Conservation (phyloP, 192 early-diverging fungal species). For the Dimargaris cristalligena region DNA sequence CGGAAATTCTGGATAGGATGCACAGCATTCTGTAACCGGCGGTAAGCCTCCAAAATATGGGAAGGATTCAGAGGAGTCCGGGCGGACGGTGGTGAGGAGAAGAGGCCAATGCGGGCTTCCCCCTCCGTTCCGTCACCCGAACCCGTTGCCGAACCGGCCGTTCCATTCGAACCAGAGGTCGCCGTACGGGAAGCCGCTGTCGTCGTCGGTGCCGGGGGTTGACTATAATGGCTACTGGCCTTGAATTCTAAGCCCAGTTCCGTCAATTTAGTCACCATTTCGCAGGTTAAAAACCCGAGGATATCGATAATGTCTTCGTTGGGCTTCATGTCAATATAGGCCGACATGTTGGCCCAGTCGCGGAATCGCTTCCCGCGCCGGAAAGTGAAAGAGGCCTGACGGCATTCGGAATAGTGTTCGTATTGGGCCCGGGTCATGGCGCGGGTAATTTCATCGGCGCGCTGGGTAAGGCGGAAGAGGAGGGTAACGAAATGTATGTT, state of each 20-base stretch:
- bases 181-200: constrained; percentile 1
- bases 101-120: constrained; percentile 35
- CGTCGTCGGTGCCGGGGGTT: constrained; percentile 6
- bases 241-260: constrained; percentile 72
- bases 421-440: constrained; percentile 98
- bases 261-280: constrained; percentile 85
- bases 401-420: constrained; percentile 93
- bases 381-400: constrained; percentile 95
- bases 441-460: constrained; percentile 81
- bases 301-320: constrained; percentile 92
- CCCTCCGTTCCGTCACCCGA: constrained; percentile 10
- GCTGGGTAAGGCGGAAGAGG: too few species aligned
- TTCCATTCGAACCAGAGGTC: constrained; percentile 18
- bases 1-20: constrained; percentile 61
- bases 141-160: constrained; percentile 13
- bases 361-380: constrained; percentile 84
- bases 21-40: constrained; percentile 57
- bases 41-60: constrained; percentile 90
- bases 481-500: too few species aligned
- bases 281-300: constrained; percentile 86
- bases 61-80: constrained; percentile 63
- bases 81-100: constrained; percentile 59
- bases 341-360: constrained; percentile 87
- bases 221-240: constrained; percentile 30
- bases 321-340: constrained; percentile 76